A percentile compares a stretch with the other conserved stretches of the same genome.
These are phyloP conservation scores for Haplographium delicatum DNA, from an alignment of 495 filamentous ascomycete genomes.

Conservation along the genomic window DNA sequence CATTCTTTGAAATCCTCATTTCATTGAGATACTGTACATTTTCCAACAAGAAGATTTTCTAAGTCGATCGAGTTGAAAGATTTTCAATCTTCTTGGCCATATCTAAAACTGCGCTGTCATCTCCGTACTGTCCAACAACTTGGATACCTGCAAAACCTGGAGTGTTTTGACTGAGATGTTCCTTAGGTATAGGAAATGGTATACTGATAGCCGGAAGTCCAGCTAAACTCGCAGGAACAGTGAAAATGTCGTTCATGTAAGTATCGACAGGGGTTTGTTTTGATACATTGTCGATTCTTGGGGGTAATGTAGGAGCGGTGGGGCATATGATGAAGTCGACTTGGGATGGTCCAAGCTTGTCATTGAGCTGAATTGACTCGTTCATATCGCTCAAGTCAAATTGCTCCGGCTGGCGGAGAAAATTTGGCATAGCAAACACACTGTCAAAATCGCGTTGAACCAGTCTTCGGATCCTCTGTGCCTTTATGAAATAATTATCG, in stretches of 20 bases:
- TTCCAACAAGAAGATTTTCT: no score
- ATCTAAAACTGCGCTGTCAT: slow-evolving; percentile 62
- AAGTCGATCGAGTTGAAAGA: no score
- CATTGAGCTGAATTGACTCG: slow-evolving; percentile 34
- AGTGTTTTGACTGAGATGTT: slow-evolving; percentile 4
- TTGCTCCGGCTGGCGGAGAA: slow-evolving; percentile 42
- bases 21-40: no score
- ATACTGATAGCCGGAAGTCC: slow-evolving; percentile 86
- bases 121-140: slow-evolving; percentile 85
- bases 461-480: slow-evolving; percentile 78
- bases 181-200: slow-evolving; percentile 47
- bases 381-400: slow-evolving; percentile 41
- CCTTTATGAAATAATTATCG: slow-evolving; percentile 94
- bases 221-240: slow-evolving; percentile 88
- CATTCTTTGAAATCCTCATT: no score
- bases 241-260: slow-evolving; percentile 93
- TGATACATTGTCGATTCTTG: slow-evolving; percentile 38
- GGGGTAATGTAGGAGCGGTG: slow-evolving; percentile 75
- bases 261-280: slow-evolving; percentile 28
- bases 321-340: slow-evolving; percentile 90
- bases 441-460: slow-evolving; percentile 81
- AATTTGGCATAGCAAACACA: slow-evolving; percentile 64
- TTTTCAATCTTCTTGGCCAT: slow-evolving; percentile 40
- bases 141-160: slow-evolving; percentile 66
- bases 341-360: slow-evolving; percentile 40